A percentile compares a stretch with the other conserved stretches of the same genome.
Evolutionary conservation across 495 filamentous ascomycete species (phyloP).

Genomic region (Penicillium tannophilum): DNA sequence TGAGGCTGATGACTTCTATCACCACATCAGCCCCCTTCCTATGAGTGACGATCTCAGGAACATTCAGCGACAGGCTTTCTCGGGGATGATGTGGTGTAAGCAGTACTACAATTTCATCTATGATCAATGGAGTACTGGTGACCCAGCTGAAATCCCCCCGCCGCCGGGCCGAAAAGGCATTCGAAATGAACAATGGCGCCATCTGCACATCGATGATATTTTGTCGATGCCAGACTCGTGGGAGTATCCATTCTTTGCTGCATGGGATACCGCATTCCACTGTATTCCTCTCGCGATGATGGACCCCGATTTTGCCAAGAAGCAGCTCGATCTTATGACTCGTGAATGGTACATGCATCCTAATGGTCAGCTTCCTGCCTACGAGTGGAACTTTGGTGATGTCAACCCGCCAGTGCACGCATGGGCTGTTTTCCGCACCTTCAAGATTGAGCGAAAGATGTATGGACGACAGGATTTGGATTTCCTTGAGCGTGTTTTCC

Average conservation of each 20-base stretch:
- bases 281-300: conserved; percentile 96
- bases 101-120: conserved; percentile 96
- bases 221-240: conserved; percentile 97
- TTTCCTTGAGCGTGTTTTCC: conserved; percentile 94
- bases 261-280: conserved; percentile 97
- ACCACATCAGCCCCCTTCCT: conserved; percentile 85
- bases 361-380: conserved; percentile 87
- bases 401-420: conserved; percentile 97
- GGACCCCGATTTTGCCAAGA: conserved; percentile 96
- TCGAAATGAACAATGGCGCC: conserved; percentile 88
- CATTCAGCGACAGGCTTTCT: conserved; percentile 90
- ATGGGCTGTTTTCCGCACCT: conserved; percentile 91
- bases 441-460: conserved; percentile 97
- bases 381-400: conserved; percentile 98
- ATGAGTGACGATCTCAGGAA: conserved; percentile 94
- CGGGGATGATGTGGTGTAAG: conserved; percentile 98
- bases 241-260: conserved; percentile 98
- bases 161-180: conserved; percentile 77
- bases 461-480: conserved; percentile 94
- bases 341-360: conserved; percentile 99
- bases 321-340: conserved; percentile 92
- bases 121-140: conserved; percentile 94
- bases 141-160: conserved; percentile 74
- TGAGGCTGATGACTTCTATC: conserved; percentile 96
- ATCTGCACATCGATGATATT: conserved; percentile 91